These are phyloP conservation scores for Spathaspora jeffriesii DNA, from an alignment of 1,139 yeast genomes.

Conservation along the genomic window DNA sequence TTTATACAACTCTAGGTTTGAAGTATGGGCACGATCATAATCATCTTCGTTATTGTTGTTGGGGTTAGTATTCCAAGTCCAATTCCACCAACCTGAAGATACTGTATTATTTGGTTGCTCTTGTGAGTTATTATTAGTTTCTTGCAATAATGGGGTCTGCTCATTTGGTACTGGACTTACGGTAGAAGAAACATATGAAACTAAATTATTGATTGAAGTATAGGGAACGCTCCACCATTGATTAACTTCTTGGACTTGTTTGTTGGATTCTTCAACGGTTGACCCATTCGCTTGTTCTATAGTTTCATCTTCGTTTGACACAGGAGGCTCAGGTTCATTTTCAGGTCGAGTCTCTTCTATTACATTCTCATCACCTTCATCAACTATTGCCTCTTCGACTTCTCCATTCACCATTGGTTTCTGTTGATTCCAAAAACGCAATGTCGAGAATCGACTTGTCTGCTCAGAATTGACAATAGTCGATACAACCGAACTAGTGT, in stretches of 20 bases:
- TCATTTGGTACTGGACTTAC: slow-evolving; percentile 9
- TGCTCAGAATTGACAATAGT: slow-evolving; percentile 1
- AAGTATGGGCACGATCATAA: slow-evolving; percentile 11
- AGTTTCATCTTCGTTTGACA: not conserved
- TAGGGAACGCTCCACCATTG: slow-evolving; percentile 6
- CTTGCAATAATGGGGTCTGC: slow-evolving; percentile 11
- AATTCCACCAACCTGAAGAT: slow-evolving; percentile 24
- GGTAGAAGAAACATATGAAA: slow-evolving; percentile 2
- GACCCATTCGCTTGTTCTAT: not conserved
- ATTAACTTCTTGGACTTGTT: not conserved
- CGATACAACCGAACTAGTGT: not conserved
- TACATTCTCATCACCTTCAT: not conserved
- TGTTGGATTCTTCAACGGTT: not conserved
- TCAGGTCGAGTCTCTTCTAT: not conserved
- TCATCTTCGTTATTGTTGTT: slow-evolving; percentile 18
- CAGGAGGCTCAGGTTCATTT: not conserved
- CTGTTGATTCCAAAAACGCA: slow-evolving; percentile 6
- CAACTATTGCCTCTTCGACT: slow-evolving; percentile 4
- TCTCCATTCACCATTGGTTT: not conserved
- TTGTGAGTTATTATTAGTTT: slow-evolving; percentile 4
- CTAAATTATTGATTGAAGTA: slow-evolving; percentile 2
- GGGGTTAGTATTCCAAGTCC: slow-evolving; percentile 18
- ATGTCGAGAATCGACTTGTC: slow-evolving; percentile 3
- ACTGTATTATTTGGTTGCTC: not conserved
- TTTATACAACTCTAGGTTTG: slow-evolving; percentile 27